Base-by-base conservation (phyloP, 306 rosid species). In the Casuarina cunninghamiana region DNA sequence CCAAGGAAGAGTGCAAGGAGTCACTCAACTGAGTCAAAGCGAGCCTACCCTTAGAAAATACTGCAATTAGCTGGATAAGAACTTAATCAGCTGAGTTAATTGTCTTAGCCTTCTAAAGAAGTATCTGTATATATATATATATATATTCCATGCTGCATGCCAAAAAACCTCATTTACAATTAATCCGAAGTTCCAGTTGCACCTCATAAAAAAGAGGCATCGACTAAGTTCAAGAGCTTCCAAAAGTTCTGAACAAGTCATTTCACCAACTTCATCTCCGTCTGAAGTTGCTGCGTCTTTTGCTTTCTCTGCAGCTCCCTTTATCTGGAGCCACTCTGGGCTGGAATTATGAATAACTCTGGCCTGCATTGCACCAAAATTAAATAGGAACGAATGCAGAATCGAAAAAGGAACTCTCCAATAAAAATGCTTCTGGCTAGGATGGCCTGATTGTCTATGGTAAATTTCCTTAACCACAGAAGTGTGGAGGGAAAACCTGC, bases 161-260 rank as follows among this genome's bases (percentile, higher is more conserved):
- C 58, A 75, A 53, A 55, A 75, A 54, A 74, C 62, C 69, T 19
- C 42, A n/a, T 10, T 45, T 63, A 26, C 46, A 73, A 10, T 41
- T 57, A 79, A 81, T 55, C 68, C 38, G 1, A 46, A 72, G 61
- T 75, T 69, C 71, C 50, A 61, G 69, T 69, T 65, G 72, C 74
- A 92, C 98, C 97, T 89, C 97, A 95, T 88, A 44, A 95, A 79
- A 71, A 88, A 81, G 80, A 95, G 89, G 84, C 99, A 95, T 54
- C 93, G 86, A 86, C 99, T 91, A 61, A 93, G 95, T 73, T 95
- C 99, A 78, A 95, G 99, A 74, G 99, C 99, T 87, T 95, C 99
- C 91, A 91, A 84, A 82, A 95, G 96, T 83, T 95, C 97, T 39
- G 85, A 85, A 83, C 97, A 95, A 2, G 97, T 93, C 89, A 95